Evolutionary conservation across 305 asterid species (phyloP).

Genomic region (Fraxinus angustifolia): DNA sequence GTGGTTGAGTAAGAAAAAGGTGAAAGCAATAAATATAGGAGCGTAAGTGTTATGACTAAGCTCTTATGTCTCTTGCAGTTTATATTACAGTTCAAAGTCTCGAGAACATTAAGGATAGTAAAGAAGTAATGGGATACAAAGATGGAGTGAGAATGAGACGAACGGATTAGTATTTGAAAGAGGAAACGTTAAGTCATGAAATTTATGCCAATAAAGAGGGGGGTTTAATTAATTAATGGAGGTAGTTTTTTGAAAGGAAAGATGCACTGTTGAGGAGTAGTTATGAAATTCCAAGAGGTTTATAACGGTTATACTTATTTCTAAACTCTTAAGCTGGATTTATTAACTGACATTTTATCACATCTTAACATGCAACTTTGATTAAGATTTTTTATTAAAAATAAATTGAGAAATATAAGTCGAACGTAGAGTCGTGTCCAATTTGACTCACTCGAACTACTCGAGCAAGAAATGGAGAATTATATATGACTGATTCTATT

Average conservation of each 20-base stretch:
- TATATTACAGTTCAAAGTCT: neutral
- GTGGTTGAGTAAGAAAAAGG: slow-evolving; percentile 25
- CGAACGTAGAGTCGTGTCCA: neutral
- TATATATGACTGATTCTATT: neutral
- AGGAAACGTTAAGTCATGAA: slow-evolving; percentile 13
- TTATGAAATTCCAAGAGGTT: slow-evolving; percentile 29
- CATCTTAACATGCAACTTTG: neutral
- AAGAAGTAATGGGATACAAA: neutral
- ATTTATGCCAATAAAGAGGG: neutral
- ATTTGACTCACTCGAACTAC: neutral
- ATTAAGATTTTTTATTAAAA: neutral
- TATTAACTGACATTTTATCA: neutral
- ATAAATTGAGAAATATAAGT: neutral
- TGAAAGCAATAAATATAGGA: slow-evolving; percentile 48
- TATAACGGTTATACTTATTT: slow-evolving; percentile 6
- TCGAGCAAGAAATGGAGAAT: neutral
- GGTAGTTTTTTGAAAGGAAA: neutral
- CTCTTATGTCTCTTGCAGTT: neutral
- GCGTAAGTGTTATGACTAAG: slow-evolving; percentile 24
- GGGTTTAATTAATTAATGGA: slow-evolving; percentile 1
- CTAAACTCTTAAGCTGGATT: neutral
- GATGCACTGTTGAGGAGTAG: slow-evolving; percentile 33
- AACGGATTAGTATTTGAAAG: neutral
- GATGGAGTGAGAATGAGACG: neutral
- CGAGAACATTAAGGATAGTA: neutral